Evolutionary conservation across 2,329 filamentous ascomycete genomes (phyloP).

Genomic region (Fusarium begoniae): DNA sequence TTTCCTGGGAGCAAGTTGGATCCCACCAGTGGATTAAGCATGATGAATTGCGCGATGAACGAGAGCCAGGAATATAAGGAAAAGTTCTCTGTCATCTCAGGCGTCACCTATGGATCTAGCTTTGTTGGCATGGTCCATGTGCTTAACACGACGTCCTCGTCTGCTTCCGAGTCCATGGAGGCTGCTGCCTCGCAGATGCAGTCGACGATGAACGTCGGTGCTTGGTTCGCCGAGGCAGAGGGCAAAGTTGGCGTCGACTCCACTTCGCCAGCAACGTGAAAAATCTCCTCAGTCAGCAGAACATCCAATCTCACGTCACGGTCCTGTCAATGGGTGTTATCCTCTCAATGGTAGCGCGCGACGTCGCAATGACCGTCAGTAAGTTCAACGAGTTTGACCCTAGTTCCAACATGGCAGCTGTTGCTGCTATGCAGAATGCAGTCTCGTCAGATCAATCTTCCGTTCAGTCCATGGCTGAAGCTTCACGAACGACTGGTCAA

Average conservation of each 20-base stretch:
- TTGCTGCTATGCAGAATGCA: constrained; percentile 5
- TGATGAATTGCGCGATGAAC: not conserved
- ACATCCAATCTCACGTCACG: constrained; percentile 16
- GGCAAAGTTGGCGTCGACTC: constrained; percentile 7
- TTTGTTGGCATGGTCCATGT: constrained; percentile 24
- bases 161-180: not conserved
- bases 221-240: not conserved
- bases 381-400: not conserved
- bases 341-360: not conserved
- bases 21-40: not conserved
- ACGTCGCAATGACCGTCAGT: not conserved
- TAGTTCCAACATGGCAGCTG: not conserved
- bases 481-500: not conserved
- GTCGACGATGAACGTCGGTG: not conserved
- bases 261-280: constrained; percentile 15
- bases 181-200: not conserved
- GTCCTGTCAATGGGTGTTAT: constrained; percentile 14
- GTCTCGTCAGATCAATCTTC: not conserved
- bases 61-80: not conserved
- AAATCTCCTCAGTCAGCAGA: constrained; percentile 27
- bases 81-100: constrained; percentile 10
- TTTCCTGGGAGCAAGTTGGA: not conserved
- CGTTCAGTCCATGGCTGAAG: not conserved
- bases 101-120: not conserved
- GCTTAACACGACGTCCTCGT: not conserved